A percentile compares a stretch with the other conserved stretches of the same genome.
Evolutionary conservation across 176 grass and related monocot genomes (phyloP).

Genomic region (Aegilops longissima): DNA sequence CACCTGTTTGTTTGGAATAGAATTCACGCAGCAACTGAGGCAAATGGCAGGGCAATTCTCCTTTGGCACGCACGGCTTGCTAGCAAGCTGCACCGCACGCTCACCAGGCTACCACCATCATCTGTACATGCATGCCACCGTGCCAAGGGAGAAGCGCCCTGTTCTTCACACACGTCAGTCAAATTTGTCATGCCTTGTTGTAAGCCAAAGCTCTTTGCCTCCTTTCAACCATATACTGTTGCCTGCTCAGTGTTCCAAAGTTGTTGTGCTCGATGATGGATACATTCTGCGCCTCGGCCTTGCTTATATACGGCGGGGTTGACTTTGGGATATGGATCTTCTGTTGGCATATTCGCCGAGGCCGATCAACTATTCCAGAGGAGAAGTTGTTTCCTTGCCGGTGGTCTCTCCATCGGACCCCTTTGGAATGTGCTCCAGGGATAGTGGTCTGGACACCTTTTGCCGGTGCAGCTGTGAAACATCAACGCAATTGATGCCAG

Average conservation of each 20-base stretch:
- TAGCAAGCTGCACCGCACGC: background rate
- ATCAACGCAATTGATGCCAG: no score
- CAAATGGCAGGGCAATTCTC: conserved; percentile 69
- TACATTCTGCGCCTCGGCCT: background rate
- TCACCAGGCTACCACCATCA: background rate
- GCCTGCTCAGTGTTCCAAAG: background rate
- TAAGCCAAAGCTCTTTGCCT: no score
- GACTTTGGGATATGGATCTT: conserved; percentile 13
- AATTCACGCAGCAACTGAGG: background rate
- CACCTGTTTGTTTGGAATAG: no score
- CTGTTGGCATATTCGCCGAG: conserved; percentile 39
- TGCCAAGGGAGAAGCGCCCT: conserved; percentile 60
- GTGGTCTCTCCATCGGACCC: background rate
- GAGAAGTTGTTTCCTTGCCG: conserved; percentile 19
- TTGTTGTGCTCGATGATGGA: no score
- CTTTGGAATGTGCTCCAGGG: conserved; percentile 9
- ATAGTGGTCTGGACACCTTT: no score
- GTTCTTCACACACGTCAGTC: conserved; percentile 26
- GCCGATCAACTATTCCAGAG: conserved; percentile 21
- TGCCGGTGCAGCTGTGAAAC: no score
- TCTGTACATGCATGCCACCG: background rate
- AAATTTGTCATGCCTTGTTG: no score
- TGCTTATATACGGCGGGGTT: conserved; percentile 22
- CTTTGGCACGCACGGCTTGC: conserved; percentile 41
- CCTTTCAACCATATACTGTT: no score